Percentiles rank a stretch among this genome's conserved stretches.
phyloP scores from a whole-genome alignment of 225 moss, liverwort and hornwort genomes.

The Pseudoscleropodium purum region DNA sequence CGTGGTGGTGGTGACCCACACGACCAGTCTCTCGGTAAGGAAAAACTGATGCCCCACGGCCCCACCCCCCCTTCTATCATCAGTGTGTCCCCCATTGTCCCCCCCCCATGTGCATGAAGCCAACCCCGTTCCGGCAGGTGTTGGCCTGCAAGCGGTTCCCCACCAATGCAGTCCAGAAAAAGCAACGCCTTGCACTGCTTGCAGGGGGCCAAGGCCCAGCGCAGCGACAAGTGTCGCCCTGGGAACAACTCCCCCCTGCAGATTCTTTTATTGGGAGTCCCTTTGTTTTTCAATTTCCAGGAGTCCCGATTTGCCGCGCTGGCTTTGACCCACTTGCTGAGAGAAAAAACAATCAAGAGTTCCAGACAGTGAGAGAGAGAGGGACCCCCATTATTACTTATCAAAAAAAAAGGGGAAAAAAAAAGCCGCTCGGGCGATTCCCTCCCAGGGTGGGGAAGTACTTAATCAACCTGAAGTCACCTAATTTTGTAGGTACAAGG shows the following conservation, averaged over 20 bases:
- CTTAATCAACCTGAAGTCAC: background rate
- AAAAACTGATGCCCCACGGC: no score
- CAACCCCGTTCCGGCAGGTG: background rate
- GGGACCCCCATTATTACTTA: background rate
- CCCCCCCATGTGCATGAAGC: background rate
- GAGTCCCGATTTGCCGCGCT: background rate
- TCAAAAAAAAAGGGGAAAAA: background rate
- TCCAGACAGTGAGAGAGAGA: background rate
- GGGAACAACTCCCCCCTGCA: accelerated
- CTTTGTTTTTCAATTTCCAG: background rate
- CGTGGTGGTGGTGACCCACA: no score
- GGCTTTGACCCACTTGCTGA: background rate
- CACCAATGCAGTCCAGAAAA: background rate
- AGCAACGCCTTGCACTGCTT: background rate
- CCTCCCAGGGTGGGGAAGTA: no score
- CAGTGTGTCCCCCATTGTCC: background rate
- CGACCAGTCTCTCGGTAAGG: no score
- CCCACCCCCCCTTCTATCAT: background rate
- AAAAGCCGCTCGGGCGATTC: no score
- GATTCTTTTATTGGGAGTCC: background rate
- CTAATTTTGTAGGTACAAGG: no score
- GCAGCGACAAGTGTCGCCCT: background rate
- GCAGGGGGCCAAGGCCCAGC: background rate
- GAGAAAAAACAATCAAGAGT: no score
- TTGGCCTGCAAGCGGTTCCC: accelerated